Evolutionary conservation across 1,139 yeast species (phyloP).

Genomic region (Saccharomyces hybrid): DNA sequence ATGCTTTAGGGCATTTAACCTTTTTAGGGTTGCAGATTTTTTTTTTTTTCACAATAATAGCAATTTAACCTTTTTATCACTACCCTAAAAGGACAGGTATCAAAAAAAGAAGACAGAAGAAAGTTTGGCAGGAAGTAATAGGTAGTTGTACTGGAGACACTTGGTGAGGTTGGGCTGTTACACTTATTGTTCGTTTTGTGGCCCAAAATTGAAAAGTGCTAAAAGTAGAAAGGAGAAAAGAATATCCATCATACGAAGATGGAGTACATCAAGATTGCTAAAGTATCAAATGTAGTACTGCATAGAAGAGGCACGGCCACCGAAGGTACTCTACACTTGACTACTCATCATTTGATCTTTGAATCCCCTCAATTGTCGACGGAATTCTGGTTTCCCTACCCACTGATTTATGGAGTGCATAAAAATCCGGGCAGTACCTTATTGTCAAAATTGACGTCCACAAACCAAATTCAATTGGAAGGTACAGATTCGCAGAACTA

Average conservation of each 20-base stretch:
- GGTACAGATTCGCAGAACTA: conserved; percentile 3
- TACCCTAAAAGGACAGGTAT: neutral
- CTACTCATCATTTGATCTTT: conserved; percentile 83
- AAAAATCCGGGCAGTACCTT: conserved; percentile 41
- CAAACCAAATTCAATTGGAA: neutral
- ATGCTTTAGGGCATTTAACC: neutral
- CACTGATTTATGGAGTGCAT: conserved; percentile 64
- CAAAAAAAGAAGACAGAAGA: neutral
- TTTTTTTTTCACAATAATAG: neutral
- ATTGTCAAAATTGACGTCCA: conserved; percentile 14
- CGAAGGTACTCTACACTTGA: conserved; percentile 65
- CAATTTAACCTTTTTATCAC: neutral
- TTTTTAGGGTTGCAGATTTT: neutral
- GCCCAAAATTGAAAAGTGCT: neutral
- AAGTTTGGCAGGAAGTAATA: neutral
- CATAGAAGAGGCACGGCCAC: conserved; percentile 61
- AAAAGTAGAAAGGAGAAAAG: neutral
- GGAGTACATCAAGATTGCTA: conserved; percentile 53
- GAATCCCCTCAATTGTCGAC: conserved; percentile 38
- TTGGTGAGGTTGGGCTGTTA: neutral
- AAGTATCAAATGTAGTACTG: conserved; percentile 60
- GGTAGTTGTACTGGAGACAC: neutral
- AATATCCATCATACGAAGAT: conserved; percentile 25
- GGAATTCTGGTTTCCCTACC: conserved; percentile 92
- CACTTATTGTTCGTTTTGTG: neutral